Evolutionary conservation across 2,329 filamentous ascomycete genomes (phyloP).

Genomic region (Colletotrichum plurivorum): DNA sequence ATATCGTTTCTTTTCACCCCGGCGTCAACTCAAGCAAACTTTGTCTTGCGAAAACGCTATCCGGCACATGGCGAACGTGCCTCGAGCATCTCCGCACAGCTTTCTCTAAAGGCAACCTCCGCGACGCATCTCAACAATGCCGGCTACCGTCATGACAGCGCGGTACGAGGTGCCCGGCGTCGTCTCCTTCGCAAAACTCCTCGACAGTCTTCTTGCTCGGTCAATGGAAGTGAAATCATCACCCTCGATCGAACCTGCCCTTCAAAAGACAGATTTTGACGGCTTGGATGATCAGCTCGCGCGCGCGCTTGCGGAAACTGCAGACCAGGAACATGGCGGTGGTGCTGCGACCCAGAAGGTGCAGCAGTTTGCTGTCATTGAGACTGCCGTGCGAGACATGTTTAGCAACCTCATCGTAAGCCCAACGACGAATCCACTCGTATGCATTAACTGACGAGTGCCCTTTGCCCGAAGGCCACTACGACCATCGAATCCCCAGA

Average conservation of each 20-base stretch:
- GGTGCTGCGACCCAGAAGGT: constrained; percentile 55
- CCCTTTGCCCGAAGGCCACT: constrained; percentile 67
- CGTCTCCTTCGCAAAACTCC: constrained; percentile 64
- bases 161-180: constrained; percentile 68
- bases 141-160: constrained; percentile 57
- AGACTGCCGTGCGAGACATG: constrained; percentile 84
- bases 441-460: constrained; percentile 23
- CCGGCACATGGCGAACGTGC: constrained; percentile 13
- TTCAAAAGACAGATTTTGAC: constrained; percentile 78
- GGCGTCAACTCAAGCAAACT: too few species aligned
- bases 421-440: constrained; percentile 11
- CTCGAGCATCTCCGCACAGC: not conserved
- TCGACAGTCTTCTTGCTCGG: constrained; percentile 71
- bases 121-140: constrained; percentile 57
- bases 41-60: too few species aligned
- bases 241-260: constrained; percentile 77
- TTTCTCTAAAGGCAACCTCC: constrained; percentile 8
- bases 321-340: constrained; percentile 36
- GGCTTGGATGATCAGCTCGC: constrained; percentile 62
- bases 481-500: constrained; percentile 82
- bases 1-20: not conserved
- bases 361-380: constrained; percentile 79
- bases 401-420: constrained; percentile 86
- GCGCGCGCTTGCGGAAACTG: constrained; percentile 48
- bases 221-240: constrained; percentile 72